These are phyloP conservation scores for Gentiana straminea DNA, from an alignment of 257 asterid genomes.

Conservation along the genomic window DNA sequence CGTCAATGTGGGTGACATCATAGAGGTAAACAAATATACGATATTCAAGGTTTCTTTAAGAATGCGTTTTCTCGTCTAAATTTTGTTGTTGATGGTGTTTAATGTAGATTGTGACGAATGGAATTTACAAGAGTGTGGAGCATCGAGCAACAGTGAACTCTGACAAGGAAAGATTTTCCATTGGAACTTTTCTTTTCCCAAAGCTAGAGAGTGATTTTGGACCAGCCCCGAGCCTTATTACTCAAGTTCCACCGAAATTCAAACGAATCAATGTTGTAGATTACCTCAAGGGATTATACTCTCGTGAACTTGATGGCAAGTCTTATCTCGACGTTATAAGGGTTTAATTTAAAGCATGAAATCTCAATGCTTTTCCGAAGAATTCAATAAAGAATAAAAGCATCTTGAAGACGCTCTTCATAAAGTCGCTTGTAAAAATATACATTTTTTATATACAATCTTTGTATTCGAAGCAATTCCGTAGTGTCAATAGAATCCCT, in stretches of 20 bases:
- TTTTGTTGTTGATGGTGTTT: neutral
- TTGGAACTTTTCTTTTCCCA: slow-evolving; percentile 25
- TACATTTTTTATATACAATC: no score
- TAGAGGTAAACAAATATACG: slow-evolving; percentile 8
- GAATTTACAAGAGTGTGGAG: slow-evolving; percentile 23
- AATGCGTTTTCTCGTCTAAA: no score
- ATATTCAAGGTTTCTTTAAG: neutral
- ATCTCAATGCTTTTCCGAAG: no score
- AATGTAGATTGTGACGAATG: slow-evolving; percentile 23
- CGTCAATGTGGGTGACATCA: slow-evolving; percentile 25
- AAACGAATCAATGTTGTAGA: slow-evolving; percentile 21
- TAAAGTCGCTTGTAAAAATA: no score
- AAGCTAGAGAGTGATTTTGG: slow-evolving; percentile 8
- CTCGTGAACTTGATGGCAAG: slow-evolving; percentile 37
- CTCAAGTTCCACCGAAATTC: slow-evolving; percentile 33
- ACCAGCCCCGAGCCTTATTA: slow-evolving; percentile 34
- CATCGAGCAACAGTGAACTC: slow-evolving; percentile 23
- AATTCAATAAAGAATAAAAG: no score
- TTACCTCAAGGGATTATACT: slow-evolving; percentile 16
- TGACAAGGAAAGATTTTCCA: slow-evolving; percentile 15
- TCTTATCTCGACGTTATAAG: slow-evolving; percentile 33
- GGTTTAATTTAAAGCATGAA: slow-evolving; percentile 4
- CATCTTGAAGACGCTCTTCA: no score
- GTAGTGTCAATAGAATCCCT: no score
- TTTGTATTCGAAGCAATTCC: no score